phyloP scores from a whole-genome alignment of 192 early-diverging fungal species.

The Backusella tarrabulga region DNA sequence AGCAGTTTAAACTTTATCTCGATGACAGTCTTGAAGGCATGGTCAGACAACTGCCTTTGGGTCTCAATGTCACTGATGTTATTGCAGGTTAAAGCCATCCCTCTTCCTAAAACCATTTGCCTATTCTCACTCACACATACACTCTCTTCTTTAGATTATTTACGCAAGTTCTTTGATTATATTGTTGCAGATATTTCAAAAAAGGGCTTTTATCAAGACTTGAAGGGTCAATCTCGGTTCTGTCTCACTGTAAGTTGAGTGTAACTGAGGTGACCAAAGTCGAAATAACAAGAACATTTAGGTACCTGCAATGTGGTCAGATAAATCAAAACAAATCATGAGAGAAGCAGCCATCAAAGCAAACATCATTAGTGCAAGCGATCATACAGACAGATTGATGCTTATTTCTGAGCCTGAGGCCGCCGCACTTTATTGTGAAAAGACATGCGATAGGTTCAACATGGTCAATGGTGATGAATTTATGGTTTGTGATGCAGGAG shows the following conservation, averaged over 20 bases:
- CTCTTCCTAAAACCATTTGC: background rate
- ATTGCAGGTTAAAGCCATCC: constrained; percentile 30
- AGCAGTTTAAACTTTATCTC: constrained; percentile 49
- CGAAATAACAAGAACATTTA: no score
- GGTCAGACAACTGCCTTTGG: constrained; percentile 38
- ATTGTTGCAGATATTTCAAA: constrained; percentile 34
- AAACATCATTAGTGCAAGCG: constrained; percentile 40
- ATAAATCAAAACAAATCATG: constrained; percentile 51
- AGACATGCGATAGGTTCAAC: constrained; percentile 50
- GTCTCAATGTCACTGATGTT: constrained; percentile 34
- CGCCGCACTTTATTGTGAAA: constrained; percentile 53
- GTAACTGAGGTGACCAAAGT: no score
- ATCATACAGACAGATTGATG: constrained; percentile 42
- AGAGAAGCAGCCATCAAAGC: constrained; percentile 46
- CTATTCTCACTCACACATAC: no score
- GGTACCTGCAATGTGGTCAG: constrained; percentile 53
- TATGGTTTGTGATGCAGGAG: constrained; percentile 56
- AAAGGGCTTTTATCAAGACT: constrained; percentile 30
- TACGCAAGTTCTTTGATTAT: constrained; percentile 39
- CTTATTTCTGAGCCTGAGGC: constrained; percentile 55
- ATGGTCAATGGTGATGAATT: constrained; percentile 49
- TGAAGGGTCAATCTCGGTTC: constrained; percentile 24
- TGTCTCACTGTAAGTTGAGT: constrained; percentile 30
- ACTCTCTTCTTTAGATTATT: constrained; percentile 26
- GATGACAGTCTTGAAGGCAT: constrained; percentile 37